phyloP scores from a whole-genome alignment of 2,329 filamentous ascomycete genomes.

The Phyllosticta paracitricarpa region DNA sequence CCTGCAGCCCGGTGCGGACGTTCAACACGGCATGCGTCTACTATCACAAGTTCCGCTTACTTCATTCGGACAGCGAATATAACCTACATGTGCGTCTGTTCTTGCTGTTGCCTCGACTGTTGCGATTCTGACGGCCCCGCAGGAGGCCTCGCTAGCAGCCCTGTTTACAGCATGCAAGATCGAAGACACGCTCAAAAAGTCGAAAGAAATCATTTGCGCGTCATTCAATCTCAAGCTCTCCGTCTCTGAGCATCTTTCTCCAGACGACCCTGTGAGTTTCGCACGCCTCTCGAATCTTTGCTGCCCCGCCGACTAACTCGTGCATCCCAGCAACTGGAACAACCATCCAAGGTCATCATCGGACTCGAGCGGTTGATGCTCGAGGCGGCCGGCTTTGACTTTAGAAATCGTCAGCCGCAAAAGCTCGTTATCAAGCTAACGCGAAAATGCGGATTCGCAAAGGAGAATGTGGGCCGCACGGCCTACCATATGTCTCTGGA shows the following conservation, averaged over 20 bases:
- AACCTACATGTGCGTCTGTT: conserved; percentile 48
- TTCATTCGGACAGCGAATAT: conserved; percentile 77
- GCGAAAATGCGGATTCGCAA: conserved; percentile 47
- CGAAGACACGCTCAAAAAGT: conserved; percentile 97
- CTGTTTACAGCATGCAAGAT: conserved; percentile 94
- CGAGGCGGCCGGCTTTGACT: conserved; percentile 88
- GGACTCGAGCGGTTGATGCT: conserved; percentile 87
- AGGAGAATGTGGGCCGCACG: conserved; percentile 48
- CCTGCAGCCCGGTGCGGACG: conserved; percentile 69
- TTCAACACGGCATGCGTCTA: conserved; percentile 87
- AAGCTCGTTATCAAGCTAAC: conserved; percentile 74
- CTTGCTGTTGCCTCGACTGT: not conserved
- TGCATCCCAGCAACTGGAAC: conserved; percentile 60
- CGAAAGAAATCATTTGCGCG: conserved; percentile 80
- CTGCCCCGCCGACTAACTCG: not conserved
- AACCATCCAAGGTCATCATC: conserved; percentile 68
- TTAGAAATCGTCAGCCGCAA: conserved; percentile 79
- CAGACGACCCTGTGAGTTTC: conserved; percentile 66
- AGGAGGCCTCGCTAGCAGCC: conserved; percentile 79
- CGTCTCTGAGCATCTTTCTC: conserved; percentile 56
- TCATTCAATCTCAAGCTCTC: conserved; percentile 74
- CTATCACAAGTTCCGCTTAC: conserved; percentile 86
- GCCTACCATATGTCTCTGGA: conserved; percentile 81
- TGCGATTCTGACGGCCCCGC: conserved; percentile 9
- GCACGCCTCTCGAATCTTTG: not conserved